Conservation (phyloP, 805 yeast species). For the Candida maesae region DNA sequence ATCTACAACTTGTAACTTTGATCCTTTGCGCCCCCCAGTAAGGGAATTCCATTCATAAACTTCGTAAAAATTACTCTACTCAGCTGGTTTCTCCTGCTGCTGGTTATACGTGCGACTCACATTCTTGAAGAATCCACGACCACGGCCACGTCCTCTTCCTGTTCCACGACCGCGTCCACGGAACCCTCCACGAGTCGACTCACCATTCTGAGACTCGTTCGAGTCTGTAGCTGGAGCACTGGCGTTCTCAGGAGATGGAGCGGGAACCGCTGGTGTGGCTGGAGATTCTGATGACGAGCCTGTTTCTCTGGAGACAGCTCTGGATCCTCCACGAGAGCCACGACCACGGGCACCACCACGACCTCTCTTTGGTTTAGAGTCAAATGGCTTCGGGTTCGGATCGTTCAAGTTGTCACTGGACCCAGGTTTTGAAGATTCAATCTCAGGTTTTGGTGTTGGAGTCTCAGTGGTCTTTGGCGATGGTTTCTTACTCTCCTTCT, state of each 20-base stretch:
- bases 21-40: neutral
- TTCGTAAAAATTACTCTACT: neutral
- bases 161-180: slow-evolving; percentile 10
- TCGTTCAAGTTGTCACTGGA: no score
- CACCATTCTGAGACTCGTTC: neutral
- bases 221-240: neutral
- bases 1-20: no score
- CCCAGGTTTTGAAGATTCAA: neutral
- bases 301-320: neutral
- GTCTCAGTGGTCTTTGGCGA: neutral
- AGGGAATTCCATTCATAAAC: neutral
- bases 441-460: neutral
- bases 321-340: neutral
- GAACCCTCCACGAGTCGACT: slow-evolving; percentile 1
- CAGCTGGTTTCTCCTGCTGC: slow-evolving; percentile 1
- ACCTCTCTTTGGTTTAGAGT: slow-evolving; percentile 1
- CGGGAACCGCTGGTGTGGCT: neutral
- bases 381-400: no score
- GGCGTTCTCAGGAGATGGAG: neutral
- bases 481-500: neutral
- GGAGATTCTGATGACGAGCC: neutral
- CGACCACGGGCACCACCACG: slow-evolving; percentile 1
- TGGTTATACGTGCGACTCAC: slow-evolving; percentile 9
- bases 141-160: slow-evolving; percentile 9
- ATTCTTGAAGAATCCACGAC: slow-evolving; percentile 4